A percentile compares a stretch with the other conserved stretches of the same genome.
Evolutionary conservation across 208 protist species (phyloP).

Genomic region (Crithidia fasciculata): DNA sequence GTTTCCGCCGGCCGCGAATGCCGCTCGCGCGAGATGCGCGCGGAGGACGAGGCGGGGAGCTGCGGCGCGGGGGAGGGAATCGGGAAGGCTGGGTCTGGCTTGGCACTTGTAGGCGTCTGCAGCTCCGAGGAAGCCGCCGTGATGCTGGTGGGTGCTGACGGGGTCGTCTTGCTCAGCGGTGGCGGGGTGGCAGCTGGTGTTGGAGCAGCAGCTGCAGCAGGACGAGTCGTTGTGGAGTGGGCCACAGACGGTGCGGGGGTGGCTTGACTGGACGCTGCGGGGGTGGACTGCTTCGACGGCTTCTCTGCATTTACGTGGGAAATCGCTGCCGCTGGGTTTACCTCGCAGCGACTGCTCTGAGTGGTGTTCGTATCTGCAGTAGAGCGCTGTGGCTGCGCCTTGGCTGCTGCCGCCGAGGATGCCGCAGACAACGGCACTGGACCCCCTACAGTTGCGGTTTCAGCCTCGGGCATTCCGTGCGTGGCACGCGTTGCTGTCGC

Average conservation of each 20-base stretch:
- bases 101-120: slow-evolving; percentile 13
- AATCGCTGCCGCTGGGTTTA: too few species aligned
- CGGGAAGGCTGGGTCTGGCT: slow-evolving; percentile 7
- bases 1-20: background rate
- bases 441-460: too few species aligned
- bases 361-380: background rate
- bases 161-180: background rate
- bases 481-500: too few species aligned
- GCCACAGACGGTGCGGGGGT: background rate
- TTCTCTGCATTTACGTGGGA: too few species aligned
- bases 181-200: background rate
- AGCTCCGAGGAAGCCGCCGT: background rate
- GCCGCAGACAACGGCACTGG: too few species aligned
- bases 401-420: background rate
- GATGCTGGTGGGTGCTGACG: background rate
- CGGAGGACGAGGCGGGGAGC: background rate
- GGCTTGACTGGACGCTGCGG: background rate
- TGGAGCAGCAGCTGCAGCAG: background rate
- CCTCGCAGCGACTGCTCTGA: too few species aligned
- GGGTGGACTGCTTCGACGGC: background rate
- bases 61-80: slow-evolving; percentile 7
- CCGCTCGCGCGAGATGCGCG: background rate
- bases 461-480: too few species aligned
- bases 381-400: background rate
- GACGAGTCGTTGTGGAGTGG: background rate